A percentile compares a stretch with the other conserved stretches of the same genome.
Conservation (phyloP, 2,329 filamentous ascomycete species). For the Simplicillium aogashimaense region DNA sequence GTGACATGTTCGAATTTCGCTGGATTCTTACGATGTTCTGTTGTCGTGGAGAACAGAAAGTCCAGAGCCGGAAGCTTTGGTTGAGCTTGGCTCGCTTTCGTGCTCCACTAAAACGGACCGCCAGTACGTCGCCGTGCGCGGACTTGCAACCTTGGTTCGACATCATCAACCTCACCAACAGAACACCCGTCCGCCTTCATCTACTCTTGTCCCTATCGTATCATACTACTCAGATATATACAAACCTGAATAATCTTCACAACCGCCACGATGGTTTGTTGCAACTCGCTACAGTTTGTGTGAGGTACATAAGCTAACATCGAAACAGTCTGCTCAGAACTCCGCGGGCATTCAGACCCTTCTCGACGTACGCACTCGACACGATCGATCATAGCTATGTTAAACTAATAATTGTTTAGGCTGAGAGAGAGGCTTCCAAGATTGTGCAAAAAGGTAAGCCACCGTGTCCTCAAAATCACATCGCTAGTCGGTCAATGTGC, state of each 20-base stretch:
- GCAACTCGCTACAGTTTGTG: no score
- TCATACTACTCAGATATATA: no score
- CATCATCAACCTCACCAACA: no score
- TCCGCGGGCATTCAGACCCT: constrained; percentile 97
- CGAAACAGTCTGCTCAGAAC: constrained; percentile 83
- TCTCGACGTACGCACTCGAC: constrained; percentile 67
- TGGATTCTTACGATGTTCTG: background rate
- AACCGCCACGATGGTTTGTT: no score
- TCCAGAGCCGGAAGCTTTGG: background rate
- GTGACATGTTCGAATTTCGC: constrained; percentile 56
- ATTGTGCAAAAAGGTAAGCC: constrained; percentile 88
- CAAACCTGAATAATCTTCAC: no score
- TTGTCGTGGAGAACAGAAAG: background rate
- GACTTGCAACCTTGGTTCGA: no score
- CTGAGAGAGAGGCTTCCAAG: constrained; percentile 96
- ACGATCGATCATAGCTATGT: background rate
- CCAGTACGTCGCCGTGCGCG: background rate
- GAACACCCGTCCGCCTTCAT: no score
- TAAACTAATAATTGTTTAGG: constrained; percentile 40
- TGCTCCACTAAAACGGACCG: background rate
- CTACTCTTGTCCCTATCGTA: no score
- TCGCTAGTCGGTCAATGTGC: no score
- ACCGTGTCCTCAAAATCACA: background rate
- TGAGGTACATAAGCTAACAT: no score
- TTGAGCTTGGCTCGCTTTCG: background rate